Base-by-base conservation (phyloP, 768 basidiomycete genomes). In the Daedalea quercina region DNA sequence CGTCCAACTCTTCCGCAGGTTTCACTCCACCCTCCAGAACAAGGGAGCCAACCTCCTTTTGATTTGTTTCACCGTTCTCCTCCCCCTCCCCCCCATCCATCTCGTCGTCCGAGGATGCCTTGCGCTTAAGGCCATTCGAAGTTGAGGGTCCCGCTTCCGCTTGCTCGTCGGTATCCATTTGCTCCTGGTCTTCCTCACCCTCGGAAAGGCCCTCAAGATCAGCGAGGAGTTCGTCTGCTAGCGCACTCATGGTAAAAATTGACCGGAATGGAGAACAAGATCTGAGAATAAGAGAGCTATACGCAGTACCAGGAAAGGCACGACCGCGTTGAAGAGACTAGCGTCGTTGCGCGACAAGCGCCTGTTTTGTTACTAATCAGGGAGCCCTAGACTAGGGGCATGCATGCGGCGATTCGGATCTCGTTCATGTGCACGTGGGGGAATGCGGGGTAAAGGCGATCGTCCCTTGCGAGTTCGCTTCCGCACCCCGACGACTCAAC, bases 1-100 rank as follows among this genome's bases (percentile, higher is more conserved):
- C 84, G 65, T 97, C 94, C 42, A 98, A 74, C 70, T 99, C 94
- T 35, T 97, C 94, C n/a, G 94, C 92, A 13, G 95, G 95, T 59
- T 81, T 82, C 12, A 94, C 75, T 9, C 95, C 95, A 0, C 94
- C 94, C 51, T 89, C 89, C 0, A 89, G 75, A 3, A 91, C 84
- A 13, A 94, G 75, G 4, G 76, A 77, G 0, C 76, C 77, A 6
- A 77, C 68, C 4, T 57, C 68, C 33, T 68, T 66, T 44, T 67
- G 71, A 46, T 73, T 68, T 1, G 57, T 71, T 11, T 69, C 75
- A 31, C 60, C 72, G 23, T 69, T 76, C 7, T 67, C 78, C 9
- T 66, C 78, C 24, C 68, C 73, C 26, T 75, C 79, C 31, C 76
- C 78, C 1, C 70, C 76, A 9, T 79, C 79, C 72, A 82, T 80